These are phyloP conservation scores for Candida anutae DNA, from an alignment of 1,139 yeast species.

Conservation along the genomic window DNA sequence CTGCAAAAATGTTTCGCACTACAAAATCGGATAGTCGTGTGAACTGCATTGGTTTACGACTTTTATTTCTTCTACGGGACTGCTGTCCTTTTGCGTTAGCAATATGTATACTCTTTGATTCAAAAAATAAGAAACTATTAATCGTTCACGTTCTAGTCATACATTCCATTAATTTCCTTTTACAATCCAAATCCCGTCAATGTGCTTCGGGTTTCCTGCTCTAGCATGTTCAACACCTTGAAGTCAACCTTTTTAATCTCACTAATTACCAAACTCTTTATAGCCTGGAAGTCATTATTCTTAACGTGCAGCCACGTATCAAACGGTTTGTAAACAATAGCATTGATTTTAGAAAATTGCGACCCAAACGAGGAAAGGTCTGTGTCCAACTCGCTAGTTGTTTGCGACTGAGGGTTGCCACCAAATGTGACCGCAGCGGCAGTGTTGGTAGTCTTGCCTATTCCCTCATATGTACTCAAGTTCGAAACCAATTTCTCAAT, in stretches of 20 bases:
- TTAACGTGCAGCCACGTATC: constrained; percentile 58
- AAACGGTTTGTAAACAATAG: constrained; percentile 50
- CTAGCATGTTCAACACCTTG: constrained; percentile 23
- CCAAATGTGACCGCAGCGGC: constrained; percentile 19
- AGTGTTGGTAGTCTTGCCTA: constrained; percentile 23
- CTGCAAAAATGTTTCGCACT: too few species aligned
- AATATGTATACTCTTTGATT: too few species aligned
- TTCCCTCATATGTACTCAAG: constrained; percentile 33
- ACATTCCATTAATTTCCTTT: too few species aligned
- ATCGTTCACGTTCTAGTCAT: too few species aligned
- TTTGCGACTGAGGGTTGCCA: constrained; percentile 1
- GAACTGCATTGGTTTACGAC: too few species aligned
- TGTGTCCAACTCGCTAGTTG: constrained; percentile 32
- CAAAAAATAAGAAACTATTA: too few species aligned
- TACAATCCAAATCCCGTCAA: background rate
- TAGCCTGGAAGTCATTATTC: constrained; percentile 26
- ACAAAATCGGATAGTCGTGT: too few species aligned
- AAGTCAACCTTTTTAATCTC: constrained; percentile 24
- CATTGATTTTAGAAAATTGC: constrained; percentile 63
- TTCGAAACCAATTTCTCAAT: constrained; percentile 44
- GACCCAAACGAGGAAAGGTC: constrained; percentile 79
- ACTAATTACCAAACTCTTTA: constrained; percentile 21
- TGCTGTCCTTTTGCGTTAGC: too few species aligned
- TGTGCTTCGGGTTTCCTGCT: background rate
- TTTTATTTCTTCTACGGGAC: too few species aligned